Evolutionary conservation across 331 rosid species (phyloP), one percentile per base, ranked within the genome.

Genomic region (Pyracantha coccinea): DNA sequence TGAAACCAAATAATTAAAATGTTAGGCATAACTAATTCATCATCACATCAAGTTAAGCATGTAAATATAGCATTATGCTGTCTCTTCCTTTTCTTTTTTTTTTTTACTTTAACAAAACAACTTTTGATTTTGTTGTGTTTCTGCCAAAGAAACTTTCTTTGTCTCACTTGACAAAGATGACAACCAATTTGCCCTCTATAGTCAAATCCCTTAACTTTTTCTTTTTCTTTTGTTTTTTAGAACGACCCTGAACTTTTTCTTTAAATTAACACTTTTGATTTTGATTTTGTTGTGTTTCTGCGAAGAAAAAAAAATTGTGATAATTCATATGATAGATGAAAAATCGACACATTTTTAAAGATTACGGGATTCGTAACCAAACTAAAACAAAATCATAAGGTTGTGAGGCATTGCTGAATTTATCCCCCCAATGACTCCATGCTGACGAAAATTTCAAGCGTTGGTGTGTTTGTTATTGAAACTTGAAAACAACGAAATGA

Each of bases 141-240:
- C 17, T 16, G 45, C 44, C 6, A 59, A 25, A 73, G 44, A 60
- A 73, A 28, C 27, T 13, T 72, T 24, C 67, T 38, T 19, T 73
- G 77, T 73, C 77, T 73, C 68, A 73, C 41, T 59, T 58, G 76
- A 24, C 68, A 24, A 38, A 72, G 41, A 8, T 58, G 68, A 73
- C 77, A 31, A 74, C 19, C 47, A 63, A 62, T 35, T 35, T 35
- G 41, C 41, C 41, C 41, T 35, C 41, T 35, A 35, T 35, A 35
- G 20, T 50, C 20, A 16, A 50, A 16, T 16, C 1, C 7, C 1
- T 50, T 16, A 6, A 50, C 55, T 5, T 47, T 47, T 35, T 15
- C n/a, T n/a, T n/a, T n/a, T n/a, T n/a, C n/a, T n/a, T n/a, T n/a
- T n/a, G n/a, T n/a, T n/a, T n/a, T n/a, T n/a, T n/a, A n/a, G n/a